Evolutionary conservation across 1,284 basidiomycete species (phyloP), one percentile per base, ranked within the genome.

Genomic region (Fomitiporia mediterranea): DNA sequence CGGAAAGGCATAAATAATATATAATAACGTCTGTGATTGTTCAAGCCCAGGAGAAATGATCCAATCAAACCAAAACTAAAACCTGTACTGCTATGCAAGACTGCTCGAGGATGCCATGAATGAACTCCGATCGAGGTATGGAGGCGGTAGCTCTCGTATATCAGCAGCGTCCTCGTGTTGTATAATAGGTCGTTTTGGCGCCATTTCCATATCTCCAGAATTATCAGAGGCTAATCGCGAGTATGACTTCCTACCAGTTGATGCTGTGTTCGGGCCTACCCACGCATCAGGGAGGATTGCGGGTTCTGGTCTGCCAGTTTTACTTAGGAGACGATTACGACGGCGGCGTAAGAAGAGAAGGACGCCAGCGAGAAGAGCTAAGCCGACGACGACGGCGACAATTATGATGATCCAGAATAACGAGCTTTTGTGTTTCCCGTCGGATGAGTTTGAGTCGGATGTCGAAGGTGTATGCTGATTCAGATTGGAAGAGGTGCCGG

Each of bases 131-230:
- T 65, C 65, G 19, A 55, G 37, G 44, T 70, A 70, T 11, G 68
- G 68, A 35, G 68, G 68, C 15, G 68, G 68, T 4, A 69, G 58
- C 58, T 69, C 67, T 49, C 67, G 65, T 13, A 69, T 64, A 32
- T 65, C 60, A n/a, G 67, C 67, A 23, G 66, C 68, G 37, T 70
- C 68, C 6, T 64, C 61, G 52, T 70, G 68, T 46, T 69, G 68
- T 34, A 70, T 66, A 59, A 70, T 67, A 17, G 25, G 23, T 9
- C n/a, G 4, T 28, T 37, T 34, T 15, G 48, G 48, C 5, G 9
- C 11, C 56, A 66, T 7, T 5, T n/a, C 4, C 34, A 43, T 40
- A 21, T 40, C 35, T 6, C 25, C 28, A 15, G 51, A 43, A 32
- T 19, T 17, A 27, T 32, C 19, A n/a, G 8, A 9, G 11, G 17